Conservation (phyloP, 257 asterid species). For the Ilex aquifolium region DNA sequence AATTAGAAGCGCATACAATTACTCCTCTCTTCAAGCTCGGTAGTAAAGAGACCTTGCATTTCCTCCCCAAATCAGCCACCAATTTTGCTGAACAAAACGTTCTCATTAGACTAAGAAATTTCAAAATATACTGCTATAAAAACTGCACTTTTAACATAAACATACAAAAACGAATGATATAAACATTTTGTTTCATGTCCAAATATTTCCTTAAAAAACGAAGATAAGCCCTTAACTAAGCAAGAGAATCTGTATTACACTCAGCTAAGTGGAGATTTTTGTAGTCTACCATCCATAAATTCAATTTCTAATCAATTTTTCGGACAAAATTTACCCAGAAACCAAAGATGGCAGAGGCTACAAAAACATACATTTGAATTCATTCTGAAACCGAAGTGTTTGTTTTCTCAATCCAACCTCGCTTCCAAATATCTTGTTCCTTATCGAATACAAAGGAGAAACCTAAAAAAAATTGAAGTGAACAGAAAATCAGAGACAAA, state of each 20-base stretch:
- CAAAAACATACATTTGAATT: conserved; percentile 32
- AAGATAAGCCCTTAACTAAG: too few relatives aligned
- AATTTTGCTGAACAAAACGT: too few relatives aligned
- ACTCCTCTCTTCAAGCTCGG: conserved; percentile 26
- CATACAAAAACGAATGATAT: background rate
- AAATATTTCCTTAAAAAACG: too few relatives aligned
- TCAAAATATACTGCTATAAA: too few relatives aligned
- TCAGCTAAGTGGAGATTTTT: too few relatives aligned
- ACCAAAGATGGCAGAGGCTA: background rate
- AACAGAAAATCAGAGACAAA: background rate
- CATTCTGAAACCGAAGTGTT: conserved; percentile 26
- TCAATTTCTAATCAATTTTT: too few relatives aligned
- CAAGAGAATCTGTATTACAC: too few relatives aligned
- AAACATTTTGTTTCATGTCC: too few relatives aligned
- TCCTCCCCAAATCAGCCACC: background rate
- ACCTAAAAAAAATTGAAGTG: conserved; percentile 25
- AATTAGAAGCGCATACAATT: conserved; percentile 21
- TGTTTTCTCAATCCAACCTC: conserved; percentile 14
- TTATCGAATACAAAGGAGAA: conserved; percentile 9
- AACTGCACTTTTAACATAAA: background rate
- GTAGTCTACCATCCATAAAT: too few relatives aligned
- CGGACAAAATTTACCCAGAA: background rate
- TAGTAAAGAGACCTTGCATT: too few relatives aligned
- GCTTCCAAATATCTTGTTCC: conserved; percentile 18
- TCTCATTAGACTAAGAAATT: too few relatives aligned